Percentiles rank a stretch among this genome's conserved stretches.
Conservation (phyloP, 2,329 filamentous ascomycete genomes). For the Diplodia scrobiculata region DNA sequence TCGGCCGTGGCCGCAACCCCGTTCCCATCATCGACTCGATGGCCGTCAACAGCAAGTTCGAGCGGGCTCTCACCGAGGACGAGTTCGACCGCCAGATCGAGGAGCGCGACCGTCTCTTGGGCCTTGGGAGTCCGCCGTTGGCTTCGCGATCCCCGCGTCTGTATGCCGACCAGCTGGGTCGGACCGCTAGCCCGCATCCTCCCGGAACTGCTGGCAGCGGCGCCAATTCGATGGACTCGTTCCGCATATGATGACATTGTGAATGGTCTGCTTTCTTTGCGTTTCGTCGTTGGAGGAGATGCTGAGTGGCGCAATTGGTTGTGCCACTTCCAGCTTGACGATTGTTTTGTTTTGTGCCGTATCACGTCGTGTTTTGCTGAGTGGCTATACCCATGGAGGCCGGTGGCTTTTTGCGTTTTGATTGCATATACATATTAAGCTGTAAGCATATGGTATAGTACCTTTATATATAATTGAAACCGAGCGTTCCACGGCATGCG, state of each 20-base stretch:
- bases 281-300: too few species aligned
- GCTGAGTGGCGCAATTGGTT: not conserved
- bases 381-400: not conserved
- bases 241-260: not conserved
- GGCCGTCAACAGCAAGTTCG: conserved; percentile 3
- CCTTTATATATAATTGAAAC: not conserved
- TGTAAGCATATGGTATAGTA: not conserved
- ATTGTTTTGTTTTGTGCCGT: not conserved
- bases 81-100: conserved; percentile 12
- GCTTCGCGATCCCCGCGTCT: not conserved
- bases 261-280: not conserved
- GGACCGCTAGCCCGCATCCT: not conserved
- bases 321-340: too few species aligned
- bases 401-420: not conserved
- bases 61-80: not conserved
- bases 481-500: not conserved
- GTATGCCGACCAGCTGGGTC: not conserved
- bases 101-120: not conserved
- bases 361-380: not conserved
- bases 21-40: conserved; percentile 2
- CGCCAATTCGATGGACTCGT: conserved; percentile 9
- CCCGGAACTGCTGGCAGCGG: conserved; percentile 6
- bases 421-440: not conserved
- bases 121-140: not conserved
- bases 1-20: not conserved